Percentiles rank a stretch among this genome's conserved stretches.
phyloP scores from a whole-genome alignment of 2,329 filamentous ascomycete genomes.

The Beauveria australis region DNA sequence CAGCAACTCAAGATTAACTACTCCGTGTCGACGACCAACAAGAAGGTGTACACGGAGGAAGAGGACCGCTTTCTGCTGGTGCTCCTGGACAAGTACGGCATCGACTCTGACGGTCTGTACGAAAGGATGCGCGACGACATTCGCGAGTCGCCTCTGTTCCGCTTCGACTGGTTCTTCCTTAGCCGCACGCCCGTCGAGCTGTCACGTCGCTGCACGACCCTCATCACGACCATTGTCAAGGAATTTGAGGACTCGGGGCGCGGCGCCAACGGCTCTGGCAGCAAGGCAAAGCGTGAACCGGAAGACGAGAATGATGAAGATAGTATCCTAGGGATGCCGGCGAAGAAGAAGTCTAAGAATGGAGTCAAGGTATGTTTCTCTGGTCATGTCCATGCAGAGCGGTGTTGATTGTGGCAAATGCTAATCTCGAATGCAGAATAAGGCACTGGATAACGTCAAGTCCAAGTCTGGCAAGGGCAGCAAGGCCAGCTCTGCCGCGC shows the following conservation, averaged over 20 bases:
- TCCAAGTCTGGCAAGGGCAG: constrained; percentile 61
- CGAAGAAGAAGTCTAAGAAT: constrained; percentile 91
- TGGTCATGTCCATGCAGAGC: not conserved
- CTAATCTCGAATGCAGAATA: constrained; percentile 56
- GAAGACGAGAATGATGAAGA: constrained; percentile 82
- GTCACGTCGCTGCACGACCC: constrained; percentile 82
- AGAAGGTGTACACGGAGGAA: constrained; percentile 98
- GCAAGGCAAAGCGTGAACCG: constrained; percentile 62
- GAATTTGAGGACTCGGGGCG: constrained; percentile 71
- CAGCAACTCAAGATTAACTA: constrained; percentile 99
- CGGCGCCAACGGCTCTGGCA: constrained; percentile 57
- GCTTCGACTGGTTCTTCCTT: constrained; percentile 99
- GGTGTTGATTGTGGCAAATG: no score
- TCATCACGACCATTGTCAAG: constrained; percentile 88
- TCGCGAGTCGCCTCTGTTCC: constrained; percentile 85
- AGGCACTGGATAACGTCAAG: constrained; percentile 84
- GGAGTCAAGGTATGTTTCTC: constrained; percentile 64
- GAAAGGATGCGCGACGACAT: constrained; percentile 97
- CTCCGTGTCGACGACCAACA: constrained; percentile 97
- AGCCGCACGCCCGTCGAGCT: constrained; percentile 90
- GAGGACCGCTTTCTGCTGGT: constrained; percentile 94
- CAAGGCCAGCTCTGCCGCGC: constrained; percentile 67
- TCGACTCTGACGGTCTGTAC: constrained; percentile 84
- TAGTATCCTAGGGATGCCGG: constrained; percentile 71
- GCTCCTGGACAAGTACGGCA: constrained; percentile 82